Conservation (phyloP, 148 eudicot genomes). For the Rhododendron ferrugineum region DNA sequence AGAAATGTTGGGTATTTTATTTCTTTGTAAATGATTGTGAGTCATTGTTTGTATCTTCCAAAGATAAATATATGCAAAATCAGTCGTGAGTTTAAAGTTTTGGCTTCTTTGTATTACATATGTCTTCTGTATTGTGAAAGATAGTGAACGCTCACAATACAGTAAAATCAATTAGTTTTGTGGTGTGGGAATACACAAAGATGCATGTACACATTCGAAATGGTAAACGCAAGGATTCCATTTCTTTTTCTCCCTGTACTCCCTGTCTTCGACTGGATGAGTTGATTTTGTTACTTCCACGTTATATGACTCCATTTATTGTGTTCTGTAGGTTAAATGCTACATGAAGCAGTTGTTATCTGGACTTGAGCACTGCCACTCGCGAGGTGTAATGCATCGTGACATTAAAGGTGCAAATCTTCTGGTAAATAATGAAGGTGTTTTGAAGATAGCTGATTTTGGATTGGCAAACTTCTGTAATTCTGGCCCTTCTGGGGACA, state of each 20-base stretch:
- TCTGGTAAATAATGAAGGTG: slow-evolving; percentile 34
- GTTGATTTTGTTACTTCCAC: not conserved
- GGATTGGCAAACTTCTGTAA: slow-evolving; percentile 33
- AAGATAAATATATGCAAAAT: not conserved
- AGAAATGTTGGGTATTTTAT: not conserved
- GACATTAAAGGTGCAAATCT: slow-evolving; percentile 39
- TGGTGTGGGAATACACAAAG: not conserved
- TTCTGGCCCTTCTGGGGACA: slow-evolving; percentile 16
- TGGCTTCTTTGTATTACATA: not conserved
- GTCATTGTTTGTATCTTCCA: not conserved
- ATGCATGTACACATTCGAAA: not conserved
- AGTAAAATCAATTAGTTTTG: not conserved
- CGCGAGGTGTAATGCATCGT: slow-evolving; percentile 34
- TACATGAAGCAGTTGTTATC: slow-evolving; percentile 35
- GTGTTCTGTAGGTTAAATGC: slow-evolving; percentile 32
- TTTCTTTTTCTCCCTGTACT: not conserved
- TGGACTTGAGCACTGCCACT: slow-evolving; percentile 42
- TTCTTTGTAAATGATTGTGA: not conserved
- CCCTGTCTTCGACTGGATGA: not conserved
- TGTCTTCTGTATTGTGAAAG: not conserved
- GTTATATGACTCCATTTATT: slow-evolving; percentile 3
- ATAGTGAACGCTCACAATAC: not conserved
- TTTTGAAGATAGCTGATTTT: slow-evolving; percentile 68
- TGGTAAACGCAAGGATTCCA: not conserved
- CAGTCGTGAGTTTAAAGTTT: not conserved